These are phyloP conservation scores for Coemansia asiatica DNA, from an alignment of 192 early-diverging fungal species.

Conservation along the genomic window DNA sequence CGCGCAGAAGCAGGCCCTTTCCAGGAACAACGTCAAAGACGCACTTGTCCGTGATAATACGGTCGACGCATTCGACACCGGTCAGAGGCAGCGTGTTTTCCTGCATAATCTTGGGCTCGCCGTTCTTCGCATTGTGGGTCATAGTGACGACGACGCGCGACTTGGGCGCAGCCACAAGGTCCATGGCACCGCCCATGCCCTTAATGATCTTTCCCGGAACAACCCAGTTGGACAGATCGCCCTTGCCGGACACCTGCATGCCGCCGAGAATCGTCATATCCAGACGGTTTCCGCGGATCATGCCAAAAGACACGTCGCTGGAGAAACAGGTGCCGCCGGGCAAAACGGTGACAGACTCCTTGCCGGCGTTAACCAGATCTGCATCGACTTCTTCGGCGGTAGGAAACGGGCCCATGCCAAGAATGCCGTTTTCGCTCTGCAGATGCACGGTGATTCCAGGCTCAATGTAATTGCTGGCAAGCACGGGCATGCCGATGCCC, in stretches of 20 bases:
- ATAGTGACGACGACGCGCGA: conserved; percentile 79
- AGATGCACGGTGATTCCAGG: conserved; percentile 68
- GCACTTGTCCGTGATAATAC: conserved; percentile 69
- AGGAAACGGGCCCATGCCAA: conserved; percentile 77
- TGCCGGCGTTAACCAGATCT: conserved; percentile 80
- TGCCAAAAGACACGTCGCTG: conserved; percentile 75
- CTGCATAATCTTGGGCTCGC: conserved; percentile 72
- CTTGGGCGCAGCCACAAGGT: conserved; percentile 67
- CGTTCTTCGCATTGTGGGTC: conserved; percentile 63
- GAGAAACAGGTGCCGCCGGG: conserved; percentile 70
- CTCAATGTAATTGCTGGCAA: conserved; percentile 73
- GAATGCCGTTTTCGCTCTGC: conserved; percentile 80
- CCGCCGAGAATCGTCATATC: conserved; percentile 76
- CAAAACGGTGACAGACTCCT: conserved; percentile 74
- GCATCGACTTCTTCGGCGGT: conserved; percentile 68
- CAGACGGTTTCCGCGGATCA: conserved; percentile 77
- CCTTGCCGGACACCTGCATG: conserved; percentile 73
- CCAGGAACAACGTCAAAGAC: conserved; percentile 66
- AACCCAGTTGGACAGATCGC: conserved; percentile 84
- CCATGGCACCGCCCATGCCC: conserved; percentile 84
- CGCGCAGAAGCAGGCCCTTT: conserved; percentile 63
- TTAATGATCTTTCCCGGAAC: conserved; percentile 85
- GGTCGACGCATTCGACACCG: conserved; percentile 64
- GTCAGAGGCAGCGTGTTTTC: conserved; percentile 73
- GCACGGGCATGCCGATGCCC: conserved; percentile 79